Evolutionary conservation across 257 asterid species (phyloP).

Genomic region (Primulina tabacum): DNA sequence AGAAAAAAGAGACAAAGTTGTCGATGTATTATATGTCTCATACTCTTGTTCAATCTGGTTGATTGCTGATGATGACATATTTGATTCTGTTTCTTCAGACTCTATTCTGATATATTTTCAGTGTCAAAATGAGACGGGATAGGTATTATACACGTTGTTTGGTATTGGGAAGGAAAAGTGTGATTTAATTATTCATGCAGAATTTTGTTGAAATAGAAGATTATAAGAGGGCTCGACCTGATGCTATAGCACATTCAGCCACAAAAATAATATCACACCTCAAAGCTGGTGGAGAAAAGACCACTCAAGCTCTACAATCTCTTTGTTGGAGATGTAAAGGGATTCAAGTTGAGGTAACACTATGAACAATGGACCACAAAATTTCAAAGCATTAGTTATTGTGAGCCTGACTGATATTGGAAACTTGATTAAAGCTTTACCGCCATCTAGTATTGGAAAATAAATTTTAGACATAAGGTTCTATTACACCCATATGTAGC

Average conservation of each 20-base stretch:
- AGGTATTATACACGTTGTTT: background rate
- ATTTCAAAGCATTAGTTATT: background rate
- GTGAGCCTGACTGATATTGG: background rate
- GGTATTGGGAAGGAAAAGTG: constrained; percentile 15
- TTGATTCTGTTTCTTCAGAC: constrained; percentile 6
- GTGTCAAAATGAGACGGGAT: background rate
- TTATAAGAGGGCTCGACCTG: constrained; percentile 82
- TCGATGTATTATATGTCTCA: background rate
- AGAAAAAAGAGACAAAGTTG: constrained; percentile 4
- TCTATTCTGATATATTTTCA: background rate
- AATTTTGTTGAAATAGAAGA: constrained; percentile 71
- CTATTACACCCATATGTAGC: constrained; percentile 1
- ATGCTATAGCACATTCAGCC: constrained; percentile 94
- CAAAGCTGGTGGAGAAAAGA: constrained; percentile 93
- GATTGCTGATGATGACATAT: constrained; percentile 5
- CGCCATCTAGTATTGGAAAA: constrained; percentile 14
- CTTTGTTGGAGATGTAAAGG: constrained; percentile 97
- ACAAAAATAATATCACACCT: constrained; percentile 79
- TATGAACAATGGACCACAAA: constrained; percentile 4
- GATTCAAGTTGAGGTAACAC: constrained; percentile 85
- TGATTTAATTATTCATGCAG: constrained; percentile 47
- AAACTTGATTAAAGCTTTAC: constrained; percentile 9
- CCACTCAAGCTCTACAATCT: constrained; percentile 81
- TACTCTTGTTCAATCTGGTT: constrained; percentile 15
- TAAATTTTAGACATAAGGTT: background rate